Conservation (phyloP, 352 stramenopile species). For the Globisporangium spinosum region DNA sequence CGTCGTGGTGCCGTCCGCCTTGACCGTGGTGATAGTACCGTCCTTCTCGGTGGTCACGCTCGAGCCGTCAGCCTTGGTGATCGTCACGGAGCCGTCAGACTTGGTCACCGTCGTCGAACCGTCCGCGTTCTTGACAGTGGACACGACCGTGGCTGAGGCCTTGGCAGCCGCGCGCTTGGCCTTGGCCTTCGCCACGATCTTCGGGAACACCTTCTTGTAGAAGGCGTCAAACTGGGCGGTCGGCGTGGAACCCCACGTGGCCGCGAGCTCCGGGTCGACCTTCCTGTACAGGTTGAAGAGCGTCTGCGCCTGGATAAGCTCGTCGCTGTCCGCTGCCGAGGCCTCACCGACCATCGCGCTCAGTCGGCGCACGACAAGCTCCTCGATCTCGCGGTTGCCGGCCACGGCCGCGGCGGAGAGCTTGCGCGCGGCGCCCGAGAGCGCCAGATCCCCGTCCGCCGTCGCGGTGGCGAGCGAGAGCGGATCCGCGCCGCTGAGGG, state of each 20-base stretch:
- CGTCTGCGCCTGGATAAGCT: conserved; percentile 36
- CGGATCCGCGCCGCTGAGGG: background rate
- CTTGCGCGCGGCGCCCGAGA: conserved; percentile 13
- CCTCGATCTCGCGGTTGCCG: conserved; percentile 35
- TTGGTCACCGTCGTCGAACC: conserved; percentile 19
- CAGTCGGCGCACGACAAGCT: conserved; percentile 42
- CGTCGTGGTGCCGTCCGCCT: conserved; percentile 9
- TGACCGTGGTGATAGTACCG: conserved; percentile 11
- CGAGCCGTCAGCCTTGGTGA: conserved; percentile 11
- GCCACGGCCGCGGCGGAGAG: conserved; percentile 18
- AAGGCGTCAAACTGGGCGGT: conserved; percentile 53
- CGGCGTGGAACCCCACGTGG: conserved; percentile 38
- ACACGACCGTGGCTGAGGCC: conserved; percentile 13
- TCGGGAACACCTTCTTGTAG: conserved; percentile 58
- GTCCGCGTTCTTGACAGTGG: conserved; percentile 19
- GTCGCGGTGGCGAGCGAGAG: background rate
- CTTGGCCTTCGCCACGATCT: conserved; percentile 39
- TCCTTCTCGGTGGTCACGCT: conserved; percentile 11
- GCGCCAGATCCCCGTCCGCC: background rate
- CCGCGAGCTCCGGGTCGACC: conserved; percentile 38
- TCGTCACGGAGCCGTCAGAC: conserved; percentile 17
- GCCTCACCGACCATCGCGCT: conserved; percentile 20
- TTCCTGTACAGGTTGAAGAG: conserved; percentile 71
- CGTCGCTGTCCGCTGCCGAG: conserved; percentile 16
- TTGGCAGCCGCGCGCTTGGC: conserved; percentile 14